Percentiles rank a stretch among this genome's conserved stretches.
Conservation (phyloP, 495 filamentous ascomycete species). For the Podospora appendiculata region DNA sequence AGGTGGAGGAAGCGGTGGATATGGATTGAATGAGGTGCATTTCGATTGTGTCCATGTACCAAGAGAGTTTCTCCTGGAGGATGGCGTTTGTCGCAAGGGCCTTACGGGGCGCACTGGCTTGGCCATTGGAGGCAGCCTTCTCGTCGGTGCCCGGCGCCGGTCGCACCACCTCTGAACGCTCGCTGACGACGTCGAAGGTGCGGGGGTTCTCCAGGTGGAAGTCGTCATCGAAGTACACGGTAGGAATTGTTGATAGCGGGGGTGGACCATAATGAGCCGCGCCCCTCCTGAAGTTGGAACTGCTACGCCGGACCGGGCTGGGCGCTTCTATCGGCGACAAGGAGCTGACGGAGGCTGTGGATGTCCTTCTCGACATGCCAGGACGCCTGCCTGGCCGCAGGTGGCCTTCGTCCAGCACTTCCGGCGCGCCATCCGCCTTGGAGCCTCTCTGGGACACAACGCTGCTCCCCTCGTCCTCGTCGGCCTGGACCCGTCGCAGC, state of each 20-base stretch:
- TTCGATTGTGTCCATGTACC: conserved; percentile 99
- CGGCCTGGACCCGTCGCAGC: conserved; percentile 66
- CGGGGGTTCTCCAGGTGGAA: conserved; percentile 95
- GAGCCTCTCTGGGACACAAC: conserved; percentile 34
- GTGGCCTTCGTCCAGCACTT: conserved; percentile 38
- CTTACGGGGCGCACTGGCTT: conserved; percentile 60
- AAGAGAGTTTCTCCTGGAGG: conserved; percentile 96
- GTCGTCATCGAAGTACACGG: conserved; percentile 88
- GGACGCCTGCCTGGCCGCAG: conserved; percentile 33
- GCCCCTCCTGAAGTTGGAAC: conserved; percentile 42
- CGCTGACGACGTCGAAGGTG: conserved; percentile 94
- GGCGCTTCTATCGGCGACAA: conserved; percentile 45
- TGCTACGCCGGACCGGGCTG: conserved; percentile 39
- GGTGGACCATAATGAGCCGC: conserved; percentile 60
- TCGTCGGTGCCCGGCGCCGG: conserved; percentile 53
- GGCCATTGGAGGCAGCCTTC: conserved; percentile 53
- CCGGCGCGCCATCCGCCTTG: conserved; percentile 42
- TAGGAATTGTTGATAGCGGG: conserved; percentile 84
- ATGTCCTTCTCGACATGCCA: conserved; percentile 32
- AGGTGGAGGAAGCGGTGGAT: conserved; percentile 87
- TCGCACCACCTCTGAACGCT: conserved; percentile 84
- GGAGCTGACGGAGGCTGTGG: conserved; percentile 38
- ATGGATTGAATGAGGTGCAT: conserved; percentile 96
- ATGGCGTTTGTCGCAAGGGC: conserved; percentile 95
- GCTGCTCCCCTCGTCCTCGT: conserved; percentile 48